Conservation (phyloP, 495 filamentous ascomycete species). For the Daldinia decipiens region DNA sequence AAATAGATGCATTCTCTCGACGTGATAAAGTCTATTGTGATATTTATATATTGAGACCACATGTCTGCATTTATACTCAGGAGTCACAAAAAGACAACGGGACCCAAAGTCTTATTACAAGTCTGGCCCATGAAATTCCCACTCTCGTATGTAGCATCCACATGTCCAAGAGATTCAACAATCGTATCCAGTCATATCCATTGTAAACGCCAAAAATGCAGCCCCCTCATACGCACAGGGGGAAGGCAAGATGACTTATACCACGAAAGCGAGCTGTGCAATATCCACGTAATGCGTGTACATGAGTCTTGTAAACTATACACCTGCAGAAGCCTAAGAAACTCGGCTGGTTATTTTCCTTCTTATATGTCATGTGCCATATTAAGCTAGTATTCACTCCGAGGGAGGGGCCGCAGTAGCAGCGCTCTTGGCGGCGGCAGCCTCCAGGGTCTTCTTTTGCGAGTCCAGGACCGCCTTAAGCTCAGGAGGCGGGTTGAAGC, state of each 20-base stretch:
- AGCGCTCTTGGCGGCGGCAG: slow-evolving; percentile 44
- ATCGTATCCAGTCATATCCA: slow-evolving; percentile 13
- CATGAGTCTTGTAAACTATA: slow-evolving; percentile 5
- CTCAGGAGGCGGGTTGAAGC: slow-evolving; percentile 65
- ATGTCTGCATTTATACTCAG: neutral
- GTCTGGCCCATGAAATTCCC: neutral
- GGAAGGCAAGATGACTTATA: neutral
- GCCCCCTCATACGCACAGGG: slow-evolving; percentile 4
- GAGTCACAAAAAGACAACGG: neutral
- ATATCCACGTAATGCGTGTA: slow-evolving; percentile 2
- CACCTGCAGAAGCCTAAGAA: neutral
- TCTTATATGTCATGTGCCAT: neutral
- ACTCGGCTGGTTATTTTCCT: neutral
- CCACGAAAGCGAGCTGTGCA: neutral
- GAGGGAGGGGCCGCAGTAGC: slow-evolving; percentile 28
- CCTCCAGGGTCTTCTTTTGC: slow-evolving; percentile 56
- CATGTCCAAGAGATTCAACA: neutral
- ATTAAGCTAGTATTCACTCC: slow-evolving; percentile 6
- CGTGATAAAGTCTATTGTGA: neutral
- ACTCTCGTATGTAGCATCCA: neutral
- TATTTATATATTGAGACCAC: neutral
- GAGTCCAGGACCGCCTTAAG: slow-evolving; percentile 61
- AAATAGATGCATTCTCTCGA: neutral
- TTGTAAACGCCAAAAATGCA: slow-evolving; percentile 40
- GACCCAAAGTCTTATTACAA: neutral